These are phyloP conservation scores for Ganoderma sp. DNA, from an alignment of 1,284 basidiomycete genomes.

Conservation along the genomic window DNA sequence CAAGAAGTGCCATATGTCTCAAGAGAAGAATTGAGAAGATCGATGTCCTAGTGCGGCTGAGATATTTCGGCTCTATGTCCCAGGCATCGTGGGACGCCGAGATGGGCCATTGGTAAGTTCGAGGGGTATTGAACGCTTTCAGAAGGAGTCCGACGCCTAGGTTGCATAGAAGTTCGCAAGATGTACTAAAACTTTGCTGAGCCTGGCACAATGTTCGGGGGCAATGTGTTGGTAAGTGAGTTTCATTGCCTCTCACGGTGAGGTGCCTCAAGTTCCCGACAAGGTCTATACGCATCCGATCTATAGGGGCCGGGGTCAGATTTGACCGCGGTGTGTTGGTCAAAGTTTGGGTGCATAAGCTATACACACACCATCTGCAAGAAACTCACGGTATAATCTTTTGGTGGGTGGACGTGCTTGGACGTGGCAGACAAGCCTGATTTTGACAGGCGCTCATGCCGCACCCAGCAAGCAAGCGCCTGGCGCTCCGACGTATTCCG, in stretches of 20 bases:
- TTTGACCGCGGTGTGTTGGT: too few relatives aligned
- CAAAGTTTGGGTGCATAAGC: too few relatives aligned
- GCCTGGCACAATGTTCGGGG: neutral
- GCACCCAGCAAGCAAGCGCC: too few relatives aligned
- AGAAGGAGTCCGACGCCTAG: neutral
- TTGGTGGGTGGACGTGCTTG: too few relatives aligned
- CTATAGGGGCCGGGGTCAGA: too few relatives aligned
- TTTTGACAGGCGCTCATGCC: too few relatives aligned
- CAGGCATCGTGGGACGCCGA: neutral
- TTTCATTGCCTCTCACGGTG: neutral
- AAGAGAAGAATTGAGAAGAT: conserved; percentile 1
- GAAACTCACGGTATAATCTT: too few relatives aligned
- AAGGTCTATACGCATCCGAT: too few relatives aligned
- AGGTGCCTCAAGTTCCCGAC: neutral
- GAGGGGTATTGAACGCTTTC: neutral
- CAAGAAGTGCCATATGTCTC: neutral
- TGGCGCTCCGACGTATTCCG: too few relatives aligned
- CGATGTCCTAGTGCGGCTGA: neutral
- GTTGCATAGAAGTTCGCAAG: neutral
- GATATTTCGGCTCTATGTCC: neutral
- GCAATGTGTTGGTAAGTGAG: conserved; percentile 1
- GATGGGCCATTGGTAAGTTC: neutral
- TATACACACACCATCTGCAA: too few relatives aligned
- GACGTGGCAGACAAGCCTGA: too few relatives aligned
- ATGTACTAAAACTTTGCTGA: too few relatives aligned